Conservation (phyloP, 2,329 filamentous ascomycete species). For the Botrytis medusae region DNA sequence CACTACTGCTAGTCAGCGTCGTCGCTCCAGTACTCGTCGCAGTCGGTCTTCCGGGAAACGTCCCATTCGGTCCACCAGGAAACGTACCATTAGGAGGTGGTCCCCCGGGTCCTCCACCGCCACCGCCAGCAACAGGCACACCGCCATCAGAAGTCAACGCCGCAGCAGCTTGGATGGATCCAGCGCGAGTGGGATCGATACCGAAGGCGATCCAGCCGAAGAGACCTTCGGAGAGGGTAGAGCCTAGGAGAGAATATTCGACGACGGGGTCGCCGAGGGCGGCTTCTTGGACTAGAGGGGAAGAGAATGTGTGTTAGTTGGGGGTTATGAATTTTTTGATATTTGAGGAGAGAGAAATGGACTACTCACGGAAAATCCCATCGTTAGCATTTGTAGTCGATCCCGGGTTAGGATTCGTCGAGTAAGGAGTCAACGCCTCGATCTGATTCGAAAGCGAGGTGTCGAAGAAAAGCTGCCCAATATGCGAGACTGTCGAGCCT, state of each 20-base stretch:
- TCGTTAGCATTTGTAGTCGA: conserved; percentile 53
- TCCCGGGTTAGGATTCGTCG: conserved; percentile 45
- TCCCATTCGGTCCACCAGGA: conserved; percentile 3
- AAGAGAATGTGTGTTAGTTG: not conserved
- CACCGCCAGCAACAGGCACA: not conserved
- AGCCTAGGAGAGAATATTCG: conserved; percentile 54
- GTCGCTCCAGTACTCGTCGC: not conserved
- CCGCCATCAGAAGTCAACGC: not conserved
- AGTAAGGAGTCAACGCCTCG: conserved; percentile 49
- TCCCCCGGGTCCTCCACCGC: not conserved
- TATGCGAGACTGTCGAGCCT: conserved; percentile 54
- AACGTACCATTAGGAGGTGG: conserved; percentile 12
- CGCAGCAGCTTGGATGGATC: not conserved
- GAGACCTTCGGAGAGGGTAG: conserved; percentile 48
- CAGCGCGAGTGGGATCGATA: conserved; percentile 41
- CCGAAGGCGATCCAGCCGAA: conserved; percentile 52
- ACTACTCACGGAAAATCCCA: not conserved
- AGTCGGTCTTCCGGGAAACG: not conserved
- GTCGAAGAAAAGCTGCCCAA: conserved; percentile 66
- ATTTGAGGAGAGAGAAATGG: too few relatives aligned
- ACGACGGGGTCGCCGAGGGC: conserved; percentile 48
- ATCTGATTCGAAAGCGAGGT: conserved; percentile 55
- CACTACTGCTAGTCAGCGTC: not conserved
- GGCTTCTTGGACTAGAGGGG: conserved; percentile 1
- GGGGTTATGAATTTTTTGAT: not conserved